A percentile compares a stretch with the other conserved stretches of the same genome.
Evolutionary conservation across 306 rosid species (phyloP).

Genomic region (Crataegus laevigata): DNA sequence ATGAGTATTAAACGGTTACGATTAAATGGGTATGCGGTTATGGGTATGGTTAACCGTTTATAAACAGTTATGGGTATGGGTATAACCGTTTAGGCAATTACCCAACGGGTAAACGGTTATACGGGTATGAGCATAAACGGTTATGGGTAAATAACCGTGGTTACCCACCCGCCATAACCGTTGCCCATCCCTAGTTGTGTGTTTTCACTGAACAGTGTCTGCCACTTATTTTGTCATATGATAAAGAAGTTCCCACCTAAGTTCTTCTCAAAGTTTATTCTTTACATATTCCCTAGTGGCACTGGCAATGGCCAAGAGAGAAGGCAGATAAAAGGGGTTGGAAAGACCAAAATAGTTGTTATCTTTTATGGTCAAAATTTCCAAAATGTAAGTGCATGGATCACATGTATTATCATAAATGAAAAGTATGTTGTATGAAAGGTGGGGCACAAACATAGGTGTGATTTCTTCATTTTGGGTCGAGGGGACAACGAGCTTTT

Average conservation of each 20-base stretch:
- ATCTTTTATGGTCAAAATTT: neutral
- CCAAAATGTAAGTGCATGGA: neutral
- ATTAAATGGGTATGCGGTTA: no score
- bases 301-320: neutral
- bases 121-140: no score
- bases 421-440: constrained; percentile 19
- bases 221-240: neutral
- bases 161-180: no score
- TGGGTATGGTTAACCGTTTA: no score
- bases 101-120: no score
- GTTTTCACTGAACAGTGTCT: neutral
- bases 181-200: no score
- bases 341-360: neutral
- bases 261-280: neutral
- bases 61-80: no score
- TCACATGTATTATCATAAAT: constrained; percentile 10
- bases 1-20: no score
- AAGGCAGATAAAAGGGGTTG: neutral
- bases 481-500: constrained; percentile 24
- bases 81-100: no score
- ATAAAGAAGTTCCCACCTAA: neutral
- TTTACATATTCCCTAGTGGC: neutral
- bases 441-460: constrained; percentile 14
- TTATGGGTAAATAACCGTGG: no score
- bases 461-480: constrained; percentile 13